phyloP scores from a whole-genome alignment of 768 basidiomycete genomes.

The Termitomyces sp. region DNA sequence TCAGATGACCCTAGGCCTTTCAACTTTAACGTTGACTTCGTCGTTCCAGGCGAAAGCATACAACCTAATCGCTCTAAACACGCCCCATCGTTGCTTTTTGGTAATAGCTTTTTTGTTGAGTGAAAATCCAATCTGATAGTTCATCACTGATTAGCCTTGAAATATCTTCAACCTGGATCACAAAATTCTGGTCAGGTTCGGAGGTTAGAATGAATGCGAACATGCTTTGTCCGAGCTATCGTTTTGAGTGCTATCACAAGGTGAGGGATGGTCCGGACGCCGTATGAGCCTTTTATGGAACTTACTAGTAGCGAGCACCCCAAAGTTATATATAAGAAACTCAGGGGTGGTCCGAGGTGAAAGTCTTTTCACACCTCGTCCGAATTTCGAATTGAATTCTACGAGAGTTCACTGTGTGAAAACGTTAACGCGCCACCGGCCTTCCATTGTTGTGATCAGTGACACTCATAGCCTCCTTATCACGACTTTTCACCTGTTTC shows the following conservation, averaged over 20 bases:
- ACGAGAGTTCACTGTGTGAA: no score
- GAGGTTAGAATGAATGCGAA: not conserved
- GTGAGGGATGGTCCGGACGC: not conserved
- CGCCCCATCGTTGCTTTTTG: not conserved
- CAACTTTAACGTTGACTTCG: not conserved
- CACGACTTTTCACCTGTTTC: no score
- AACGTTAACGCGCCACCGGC: not conserved
- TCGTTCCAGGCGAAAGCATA: not conserved
- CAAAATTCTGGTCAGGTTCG: not conserved
- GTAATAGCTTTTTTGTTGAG: not conserved
- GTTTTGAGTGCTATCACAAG: not conserved
- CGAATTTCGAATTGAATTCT: not conserved
- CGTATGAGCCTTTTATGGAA: not conserved
- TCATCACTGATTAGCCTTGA: not conserved
- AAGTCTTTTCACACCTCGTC: not conserved
- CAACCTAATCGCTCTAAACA: not conserved
- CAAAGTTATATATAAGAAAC: no score
- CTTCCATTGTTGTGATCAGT: not conserved
- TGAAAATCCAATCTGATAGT: not conserved
- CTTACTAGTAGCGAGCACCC: not conserved
- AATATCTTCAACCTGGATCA: not conserved
- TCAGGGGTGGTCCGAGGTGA: not conserved
- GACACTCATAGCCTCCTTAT: no score
- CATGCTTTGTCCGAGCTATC: not conserved
- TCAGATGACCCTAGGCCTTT: not conserved